phyloP scores from a whole-genome alignment of 2,329 filamentous ascomycete genomes.

The Ophiostoma sp. region DNA sequence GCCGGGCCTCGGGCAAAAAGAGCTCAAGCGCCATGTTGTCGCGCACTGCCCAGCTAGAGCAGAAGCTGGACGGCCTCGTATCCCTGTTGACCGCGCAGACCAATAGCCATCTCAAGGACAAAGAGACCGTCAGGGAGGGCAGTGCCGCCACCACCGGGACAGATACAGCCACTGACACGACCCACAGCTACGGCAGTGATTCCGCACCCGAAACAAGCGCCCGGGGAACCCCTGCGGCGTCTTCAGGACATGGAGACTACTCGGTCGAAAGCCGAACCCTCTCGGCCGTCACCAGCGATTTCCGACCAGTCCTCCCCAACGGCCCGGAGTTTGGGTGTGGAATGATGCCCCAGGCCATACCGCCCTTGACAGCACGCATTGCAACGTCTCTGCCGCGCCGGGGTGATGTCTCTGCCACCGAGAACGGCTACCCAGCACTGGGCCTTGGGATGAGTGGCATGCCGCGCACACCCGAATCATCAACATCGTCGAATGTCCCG shows the following conservation, averaged over 20 bases:
- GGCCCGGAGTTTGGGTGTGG: conserved; percentile 17
- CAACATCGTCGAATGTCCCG: conserved; percentile 14
- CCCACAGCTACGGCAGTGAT: background rate
- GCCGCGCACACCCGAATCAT: conserved; percentile 23
- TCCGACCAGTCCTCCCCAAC: background rate
- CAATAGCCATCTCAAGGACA: conserved; percentile 17
- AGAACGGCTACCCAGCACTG: background rate
- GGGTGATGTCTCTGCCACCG: background rate
- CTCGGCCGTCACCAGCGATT: background rate
- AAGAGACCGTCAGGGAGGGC: background rate
- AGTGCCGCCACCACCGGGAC: background rate
- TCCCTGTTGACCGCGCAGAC: conserved; percentile 37
- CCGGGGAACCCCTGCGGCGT: background rate
- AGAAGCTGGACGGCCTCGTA: conserved; percentile 46
- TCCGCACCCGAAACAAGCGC: background rate
- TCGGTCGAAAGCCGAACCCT: background rate
- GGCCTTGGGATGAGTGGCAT: conserved; percentile 4
- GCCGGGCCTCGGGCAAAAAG: conserved; percentile 33
- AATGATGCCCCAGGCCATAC: background rate
- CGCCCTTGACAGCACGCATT: conserved; percentile 1
- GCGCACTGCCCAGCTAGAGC: conserved; percentile 43
- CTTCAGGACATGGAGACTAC: background rate
- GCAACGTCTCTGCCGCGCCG: background rate
- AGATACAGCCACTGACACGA: background rate
- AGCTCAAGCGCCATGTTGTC: conserved; percentile 30